Percentiles rank a stretch among this genome's conserved stretches.
Conservation (phyloP, 306 rosid genomes). For the Cucurbita argyrosperma region DNA sequence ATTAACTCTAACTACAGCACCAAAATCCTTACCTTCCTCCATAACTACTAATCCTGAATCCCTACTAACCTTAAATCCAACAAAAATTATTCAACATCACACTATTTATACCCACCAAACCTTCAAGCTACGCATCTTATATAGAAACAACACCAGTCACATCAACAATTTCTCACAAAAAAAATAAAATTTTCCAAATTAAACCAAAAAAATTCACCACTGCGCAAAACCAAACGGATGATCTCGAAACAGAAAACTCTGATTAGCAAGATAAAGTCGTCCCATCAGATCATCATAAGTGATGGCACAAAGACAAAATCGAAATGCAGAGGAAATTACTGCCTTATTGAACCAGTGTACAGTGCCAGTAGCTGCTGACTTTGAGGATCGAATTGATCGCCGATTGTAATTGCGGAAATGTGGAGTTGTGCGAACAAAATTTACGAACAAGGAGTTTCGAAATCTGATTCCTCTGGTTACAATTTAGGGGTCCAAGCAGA, state of each 20-base stretch:
- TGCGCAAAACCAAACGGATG: not conserved
- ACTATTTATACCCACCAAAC: not conserved
- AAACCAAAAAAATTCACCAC: not conserved
- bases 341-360: not conserved
- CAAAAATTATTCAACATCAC: constrained; percentile 7
- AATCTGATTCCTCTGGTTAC: not conserved
- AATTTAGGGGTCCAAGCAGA: not conserved
- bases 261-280: not conserved
- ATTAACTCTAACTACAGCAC: constrained; percentile 20
- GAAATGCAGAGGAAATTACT: not conserved
- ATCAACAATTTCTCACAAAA: not conserved
- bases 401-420: not conserved
- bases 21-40: constrained; percentile 82
- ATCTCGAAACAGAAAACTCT: not conserved
- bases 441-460: not conserved
- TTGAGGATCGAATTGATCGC: not conserved
- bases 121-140: not conserved
- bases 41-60: constrained; percentile 33
- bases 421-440: not conserved
- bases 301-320: not conserved
- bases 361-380: not conserved
- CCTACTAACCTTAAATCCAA: constrained; percentile 28
- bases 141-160: not conserved
- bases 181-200: not conserved
- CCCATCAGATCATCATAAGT: not conserved